Evolutionary conservation across 163 green algal species (phyloP).

Genomic region (Scenedesmus sp.): DNA sequence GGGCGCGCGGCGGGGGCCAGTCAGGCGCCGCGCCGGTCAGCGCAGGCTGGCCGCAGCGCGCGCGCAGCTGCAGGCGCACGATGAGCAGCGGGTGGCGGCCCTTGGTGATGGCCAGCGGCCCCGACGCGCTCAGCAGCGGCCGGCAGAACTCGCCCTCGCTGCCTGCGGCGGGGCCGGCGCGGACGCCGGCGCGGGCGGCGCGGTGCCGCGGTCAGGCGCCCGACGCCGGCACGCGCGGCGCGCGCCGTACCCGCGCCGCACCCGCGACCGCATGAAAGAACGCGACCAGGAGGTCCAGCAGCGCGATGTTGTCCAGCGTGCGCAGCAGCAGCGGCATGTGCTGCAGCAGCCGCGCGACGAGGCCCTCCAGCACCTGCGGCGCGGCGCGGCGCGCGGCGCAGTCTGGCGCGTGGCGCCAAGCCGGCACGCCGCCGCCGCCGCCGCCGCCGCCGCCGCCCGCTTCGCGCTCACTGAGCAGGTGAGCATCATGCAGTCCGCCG

Average conservation of each 20-base stretch:
- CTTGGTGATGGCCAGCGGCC: conserved; percentile 57
- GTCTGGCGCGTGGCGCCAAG: no score
- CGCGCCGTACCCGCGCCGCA: no score
- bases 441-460: no score
- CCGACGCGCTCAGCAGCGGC: conserved; percentile 47
- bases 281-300: conserved; percentile 85
- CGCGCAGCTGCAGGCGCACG: background rate
- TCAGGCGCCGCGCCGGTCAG: no score
- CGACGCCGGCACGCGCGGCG: no score
- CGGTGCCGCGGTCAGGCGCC: no score
- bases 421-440: no score
- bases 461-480: no score
- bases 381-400: no score
- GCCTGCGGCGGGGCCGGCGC: background rate
- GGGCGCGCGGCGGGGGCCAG: no score
- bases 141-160: conserved; percentile 46
- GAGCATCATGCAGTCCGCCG: conserved; percentile 85
- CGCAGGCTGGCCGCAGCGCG: conserved; percentile 5
- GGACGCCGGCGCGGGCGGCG: no score
- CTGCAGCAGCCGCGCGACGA: conserved; percentile 45
- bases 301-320: conserved; percentile 76
- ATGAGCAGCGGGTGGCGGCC: conserved; percentile 84
- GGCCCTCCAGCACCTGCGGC: conserved; percentile 77
- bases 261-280: conserved; percentile 59
- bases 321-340: conserved; percentile 73